Evolutionary conservation across 2,329 filamentous ascomycete genomes (phyloP), one percentile per base, ranked within the genome.

Genomic region (Fusarium begoniae): DNA sequence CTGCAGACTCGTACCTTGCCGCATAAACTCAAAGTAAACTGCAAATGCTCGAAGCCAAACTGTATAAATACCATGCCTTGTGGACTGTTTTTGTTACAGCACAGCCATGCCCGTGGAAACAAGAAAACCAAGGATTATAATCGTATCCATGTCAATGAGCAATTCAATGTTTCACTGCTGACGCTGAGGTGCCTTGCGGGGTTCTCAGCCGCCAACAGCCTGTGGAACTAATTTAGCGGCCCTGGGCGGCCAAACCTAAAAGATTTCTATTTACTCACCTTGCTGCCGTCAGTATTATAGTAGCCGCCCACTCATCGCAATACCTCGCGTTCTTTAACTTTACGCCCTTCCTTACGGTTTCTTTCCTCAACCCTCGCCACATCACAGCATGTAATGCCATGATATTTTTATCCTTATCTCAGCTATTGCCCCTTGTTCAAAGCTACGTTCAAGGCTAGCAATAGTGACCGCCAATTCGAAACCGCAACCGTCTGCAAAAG

Each of bases 391-490:
- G 54, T 64, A 66, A 77, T 70, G 69, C 68, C 63, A 77, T 74
- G 72, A 50, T 66, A 62, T 55, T 48, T 59, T n/a, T 55, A 48
- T 35, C 14, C 15, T 10, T 18, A 28, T 35, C 57, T 48, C 58
- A 54, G 28, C 59, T 54, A 75, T 74, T 66, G 69, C 63, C 65
- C 75, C 73, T 71, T 75, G 73, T 72, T 51, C 73, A 64, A 67
- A 37, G 24, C 40, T 58, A 72, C 71, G 73, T 71, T 66, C 72
- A 74, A 66, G 75, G 71, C 56, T 59, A 63, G 43, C 56, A 54
- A 63, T 20, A 61, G 26, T 55, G 47, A 65, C 57, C 60, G 41
- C 37, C 57, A 30, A 50, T 24, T 53, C 26, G 38, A 63, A 51
- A 61, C 41, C 41, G 50, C 44, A 50, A 63, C 63, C 38, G 44